Percentiles rank a stretch among this genome's conserved stretches.
These are phyloP conservation scores for Suaeda aralocaspica DNA, from an alignment of 148 eudicot species.

Conservation along the genomic window DNA sequence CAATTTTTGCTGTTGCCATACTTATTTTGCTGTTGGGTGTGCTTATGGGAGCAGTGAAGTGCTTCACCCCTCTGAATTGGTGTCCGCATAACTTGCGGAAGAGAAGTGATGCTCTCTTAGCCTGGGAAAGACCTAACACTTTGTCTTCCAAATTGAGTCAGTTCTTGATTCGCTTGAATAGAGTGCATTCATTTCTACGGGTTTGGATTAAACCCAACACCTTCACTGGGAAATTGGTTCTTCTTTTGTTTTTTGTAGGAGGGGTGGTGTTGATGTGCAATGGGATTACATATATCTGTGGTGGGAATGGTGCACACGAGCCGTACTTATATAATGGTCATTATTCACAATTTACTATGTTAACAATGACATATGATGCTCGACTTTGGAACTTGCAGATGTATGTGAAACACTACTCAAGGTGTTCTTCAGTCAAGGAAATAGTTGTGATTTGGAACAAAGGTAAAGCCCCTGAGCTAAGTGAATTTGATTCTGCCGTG, in stretches of 20 bases:
- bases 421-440: constrained; percentile 89
- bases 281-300: constrained; percentile 54
- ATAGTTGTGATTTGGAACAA: constrained; percentile 94
- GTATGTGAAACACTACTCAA: constrained; percentile 83
- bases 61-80: constrained; percentile 81
- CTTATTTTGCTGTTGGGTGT: constrained; percentile 61
- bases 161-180: constrained; percentile 61
- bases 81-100: constrained; percentile 69
- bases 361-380: constrained; percentile 94
- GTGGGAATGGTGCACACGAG: constrained; percentile 78
- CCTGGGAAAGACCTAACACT: constrained; percentile 54
- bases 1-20: constrained; percentile 40
- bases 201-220: constrained; percentile 62
- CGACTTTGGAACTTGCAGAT: constrained; percentile 87
- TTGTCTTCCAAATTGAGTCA: constrained; percentile 53
- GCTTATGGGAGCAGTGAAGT: constrained; percentile 66
- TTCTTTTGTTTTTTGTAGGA: constrained; percentile 36
- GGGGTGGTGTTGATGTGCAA: constrained; percentile 58
- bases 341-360: constrained; percentile 79
- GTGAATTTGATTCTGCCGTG: constrained; percentile 80
- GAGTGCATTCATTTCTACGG: constrained; percentile 46
- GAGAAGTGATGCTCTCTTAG: constrained; percentile 63
- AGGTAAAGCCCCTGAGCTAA: constrained; percentile 57
- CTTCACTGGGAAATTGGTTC: constrained; percentile 43
- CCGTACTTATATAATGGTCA: constrained; percentile 63